A percentile compares a stretch with the other conserved stretches of the same genome.
Conservation (phyloP, 2,329 filamentous ascomycete genomes). For the Monilinia laxa region DNA sequence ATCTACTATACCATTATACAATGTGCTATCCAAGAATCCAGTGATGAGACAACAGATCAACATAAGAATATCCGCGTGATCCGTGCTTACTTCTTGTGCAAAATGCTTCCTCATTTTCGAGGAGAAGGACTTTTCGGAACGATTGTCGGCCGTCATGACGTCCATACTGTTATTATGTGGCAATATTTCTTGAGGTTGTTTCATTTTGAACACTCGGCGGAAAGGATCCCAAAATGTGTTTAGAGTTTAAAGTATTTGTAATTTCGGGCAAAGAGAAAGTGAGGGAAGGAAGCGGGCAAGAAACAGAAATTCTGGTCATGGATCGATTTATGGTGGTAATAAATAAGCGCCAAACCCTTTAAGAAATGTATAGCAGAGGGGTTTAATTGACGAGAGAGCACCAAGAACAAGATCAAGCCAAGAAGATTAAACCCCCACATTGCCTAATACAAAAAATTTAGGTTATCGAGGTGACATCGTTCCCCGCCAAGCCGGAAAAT, state of each 20-base stretch:
- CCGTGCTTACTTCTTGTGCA: slow-evolving; percentile 19
- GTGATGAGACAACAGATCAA: slow-evolving; percentile 74
- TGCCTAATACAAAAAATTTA: not conserved
- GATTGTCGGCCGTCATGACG: not conserved
- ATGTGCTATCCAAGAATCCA: slow-evolving; percentile 70
- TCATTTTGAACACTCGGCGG: slow-evolving; percentile 4
- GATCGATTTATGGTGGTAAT: slow-evolving; percentile 10
- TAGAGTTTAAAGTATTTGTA: not conserved
- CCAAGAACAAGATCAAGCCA: too few species aligned
- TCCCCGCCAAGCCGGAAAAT: slow-evolving; percentile 13
- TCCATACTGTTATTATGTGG: slow-evolving; percentile 13
- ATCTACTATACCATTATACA: slow-evolving; percentile 23
- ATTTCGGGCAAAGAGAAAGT: not conserved
- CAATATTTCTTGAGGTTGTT: not conserved
- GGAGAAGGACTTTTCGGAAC: not conserved
- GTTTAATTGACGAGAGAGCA: not conserved
- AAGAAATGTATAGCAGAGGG: slow-evolving; percentile 10
- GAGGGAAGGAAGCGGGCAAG: not conserved
- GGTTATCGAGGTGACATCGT: slow-evolving; percentile 12
- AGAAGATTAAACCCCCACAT: not conserved
- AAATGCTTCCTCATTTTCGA: slow-evolving; percentile 13
- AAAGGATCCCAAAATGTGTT: not conserved
- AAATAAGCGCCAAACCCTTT: slow-evolving; percentile 19
- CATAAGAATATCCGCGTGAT: slow-evolving; percentile 41
- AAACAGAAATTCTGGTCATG: slow-evolving; percentile 8